Conservation (phyloP, 306 rosid genomes). For the Gleditsia sinensis region DNA sequence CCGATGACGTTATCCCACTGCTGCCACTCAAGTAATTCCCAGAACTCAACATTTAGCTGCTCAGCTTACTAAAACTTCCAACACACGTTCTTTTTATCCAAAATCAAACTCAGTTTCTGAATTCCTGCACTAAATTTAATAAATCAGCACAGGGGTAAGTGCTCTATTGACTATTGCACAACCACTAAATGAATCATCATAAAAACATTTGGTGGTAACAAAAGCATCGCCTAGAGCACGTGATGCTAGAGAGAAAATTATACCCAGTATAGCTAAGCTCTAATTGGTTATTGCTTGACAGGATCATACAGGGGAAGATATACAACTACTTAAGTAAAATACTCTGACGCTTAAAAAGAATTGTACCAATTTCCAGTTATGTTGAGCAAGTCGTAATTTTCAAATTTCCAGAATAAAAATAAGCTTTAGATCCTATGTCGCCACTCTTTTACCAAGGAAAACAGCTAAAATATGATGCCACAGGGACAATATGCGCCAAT, state of each 20-base stretch:
- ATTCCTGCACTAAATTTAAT: slow-evolving; percentile 33
- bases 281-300: background rate
- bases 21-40: slow-evolving; percentile 57
- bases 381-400: background rate
- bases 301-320: background rate
- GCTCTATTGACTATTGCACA: background rate
- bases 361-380: background rate
- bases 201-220: background rate
- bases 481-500: background rate
- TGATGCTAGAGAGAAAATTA: slow-evolving; percentile 14
- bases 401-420: background rate
- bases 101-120: slow-evolving; percentile 27
- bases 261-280: background rate
- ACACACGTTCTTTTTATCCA: slow-evolving; percentile 8
- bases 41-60: slow-evolving; percentile 54
- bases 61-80: slow-evolving; percentile 31
- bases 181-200: background rate
- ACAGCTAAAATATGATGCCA: background rate
- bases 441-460: background rate
- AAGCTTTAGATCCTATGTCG: background rate
- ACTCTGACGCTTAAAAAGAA: background rate
- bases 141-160: slow-evolving; percentile 5
- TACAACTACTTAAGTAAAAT: slow-evolving; percentile 9
- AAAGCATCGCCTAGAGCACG: background rate
- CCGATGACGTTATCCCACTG: slow-evolving; percentile 50